These are phyloP conservation scores for Kwoniella dejecticola DNA, from an alignment of 768 basidiomycete species.

Conservation along the genomic window DNA sequence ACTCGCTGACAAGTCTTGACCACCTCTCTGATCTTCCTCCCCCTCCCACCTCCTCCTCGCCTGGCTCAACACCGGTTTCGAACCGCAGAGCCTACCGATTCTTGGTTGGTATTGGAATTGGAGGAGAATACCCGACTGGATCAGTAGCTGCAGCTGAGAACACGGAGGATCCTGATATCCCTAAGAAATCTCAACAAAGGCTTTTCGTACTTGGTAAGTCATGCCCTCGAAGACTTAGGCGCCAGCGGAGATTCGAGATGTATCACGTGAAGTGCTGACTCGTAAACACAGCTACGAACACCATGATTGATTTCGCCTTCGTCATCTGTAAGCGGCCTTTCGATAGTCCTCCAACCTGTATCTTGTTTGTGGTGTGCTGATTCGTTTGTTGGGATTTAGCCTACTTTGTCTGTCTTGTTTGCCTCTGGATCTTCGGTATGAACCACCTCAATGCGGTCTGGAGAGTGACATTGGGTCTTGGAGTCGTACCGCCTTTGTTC, in stretches of 20 bases:
- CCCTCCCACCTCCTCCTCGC: background rate
- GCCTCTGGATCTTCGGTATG: slow-evolving; percentile 84
- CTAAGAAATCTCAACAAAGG: slow-evolving; percentile 76
- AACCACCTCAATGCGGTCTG: slow-evolving; percentile 82
- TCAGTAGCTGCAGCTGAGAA: slow-evolving; percentile 66
- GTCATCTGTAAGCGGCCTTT: slow-evolving; percentile 59
- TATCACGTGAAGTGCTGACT: too few species aligned
- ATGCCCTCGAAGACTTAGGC: background rate
- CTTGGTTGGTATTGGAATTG: slow-evolving; percentile 59
- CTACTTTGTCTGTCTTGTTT: slow-evolving; percentile 60
- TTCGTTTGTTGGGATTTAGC: too few species aligned
- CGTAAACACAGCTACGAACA: slow-evolving; percentile 88
- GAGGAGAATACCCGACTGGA: slow-evolving; percentile 74
- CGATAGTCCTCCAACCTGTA: background rate
- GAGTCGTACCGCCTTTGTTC: slow-evolving; percentile 73
- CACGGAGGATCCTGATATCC: slow-evolving; percentile 75
- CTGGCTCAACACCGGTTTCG: background rate
- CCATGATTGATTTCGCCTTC: slow-evolving; percentile 71
- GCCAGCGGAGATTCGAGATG: too few species aligned
- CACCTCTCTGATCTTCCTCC: background rate
- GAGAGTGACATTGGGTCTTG: slow-evolving; percentile 82
- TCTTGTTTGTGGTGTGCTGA: background rate
- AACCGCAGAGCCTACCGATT: slow-evolving; percentile 61
- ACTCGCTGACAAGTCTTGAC: too few species aligned
- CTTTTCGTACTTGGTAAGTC: slow-evolving; percentile 65